Evolutionary conservation across 116 monocot species (phyloP).

Genomic region (Iris pallida): DNA sequence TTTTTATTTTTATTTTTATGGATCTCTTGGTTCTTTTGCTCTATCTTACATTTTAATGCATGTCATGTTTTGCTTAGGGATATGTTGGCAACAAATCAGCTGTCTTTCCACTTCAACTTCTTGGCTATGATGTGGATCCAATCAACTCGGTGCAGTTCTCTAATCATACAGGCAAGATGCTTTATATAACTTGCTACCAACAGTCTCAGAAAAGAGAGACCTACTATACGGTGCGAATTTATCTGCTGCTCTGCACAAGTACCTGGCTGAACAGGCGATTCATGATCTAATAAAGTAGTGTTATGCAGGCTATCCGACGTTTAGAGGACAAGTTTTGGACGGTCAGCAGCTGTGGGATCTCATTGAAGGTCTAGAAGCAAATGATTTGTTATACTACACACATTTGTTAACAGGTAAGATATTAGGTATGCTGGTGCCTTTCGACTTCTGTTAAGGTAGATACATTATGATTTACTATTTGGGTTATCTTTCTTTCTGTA

Average conservation of each 20-base stretch:
- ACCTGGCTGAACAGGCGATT: slow-evolving; percentile 4
- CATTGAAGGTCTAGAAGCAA: slow-evolving; percentile 92
- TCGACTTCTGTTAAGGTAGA: not conserved
- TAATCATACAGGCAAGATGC: slow-evolving; percentile 85
- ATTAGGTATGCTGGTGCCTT: not conserved
- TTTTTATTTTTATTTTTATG: not conserved
- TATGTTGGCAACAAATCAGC: slow-evolving; percentile 99
- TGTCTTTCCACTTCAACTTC: slow-evolving; percentile 98
- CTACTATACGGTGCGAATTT: slow-evolving; percentile 34
- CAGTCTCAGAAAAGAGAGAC: slow-evolving; percentile 33
- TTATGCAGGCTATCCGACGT: slow-evolving; percentile 89
- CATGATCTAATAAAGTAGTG: slow-evolving; percentile 12
- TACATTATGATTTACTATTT: not conserved
- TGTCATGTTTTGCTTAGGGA: slow-evolving; percentile 44
- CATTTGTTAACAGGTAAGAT: slow-evolving; percentile 87
- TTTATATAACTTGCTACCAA: slow-evolving; percentile 45
- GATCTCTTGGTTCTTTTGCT: not conserved
- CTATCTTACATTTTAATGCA: not conserved
- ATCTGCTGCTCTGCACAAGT: slow-evolving; percentile 24
- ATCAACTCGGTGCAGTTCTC: slow-evolving; percentile 99
- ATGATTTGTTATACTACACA: slow-evolving; percentile 86
- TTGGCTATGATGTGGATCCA: slow-evolving; percentile 98
- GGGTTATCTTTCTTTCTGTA: not conserved
- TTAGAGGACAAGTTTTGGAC: slow-evolving; percentile 90
- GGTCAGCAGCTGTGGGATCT: slow-evolving; percentile 88